Percentiles rank a stretch among this genome's conserved stretches.
These are phyloP conservation scores for Penicillium fimorum DNA, from an alignment of 495 filamentous ascomycete genomes.

Conservation along the genomic window DNA sequence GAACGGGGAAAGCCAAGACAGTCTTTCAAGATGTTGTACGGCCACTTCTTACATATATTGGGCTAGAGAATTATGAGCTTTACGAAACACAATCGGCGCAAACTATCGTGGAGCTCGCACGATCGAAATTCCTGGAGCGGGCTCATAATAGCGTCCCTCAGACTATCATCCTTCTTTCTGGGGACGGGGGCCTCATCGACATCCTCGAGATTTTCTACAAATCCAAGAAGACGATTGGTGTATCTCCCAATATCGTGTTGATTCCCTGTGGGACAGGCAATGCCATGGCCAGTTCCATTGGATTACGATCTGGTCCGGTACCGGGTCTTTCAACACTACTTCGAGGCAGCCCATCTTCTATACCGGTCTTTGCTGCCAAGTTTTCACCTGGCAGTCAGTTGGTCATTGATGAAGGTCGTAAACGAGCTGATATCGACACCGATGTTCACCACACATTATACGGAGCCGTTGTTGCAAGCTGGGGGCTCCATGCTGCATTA, in stretches of 20 bases:
- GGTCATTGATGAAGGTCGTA: slow-evolving; percentile 39
- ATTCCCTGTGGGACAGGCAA: slow-evolving; percentile 86
- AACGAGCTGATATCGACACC: slow-evolving; percentile 20
- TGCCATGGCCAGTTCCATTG: slow-evolving; percentile 72
- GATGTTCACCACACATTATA: slow-evolving; percentile 44
- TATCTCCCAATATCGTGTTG: slow-evolving; percentile 57
- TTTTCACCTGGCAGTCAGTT: slow-evolving; percentile 65
- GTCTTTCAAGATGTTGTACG: slow-evolving; percentile 58
- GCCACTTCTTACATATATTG: slow-evolving; percentile 53
- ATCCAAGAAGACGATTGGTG: slow-evolving; percentile 9
- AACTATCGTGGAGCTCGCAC: slow-evolving; percentile 62
- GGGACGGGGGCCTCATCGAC: slow-evolving; percentile 82
- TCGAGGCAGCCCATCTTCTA: slow-evolving; percentile 47
- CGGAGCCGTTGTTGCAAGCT: slow-evolving; percentile 82
- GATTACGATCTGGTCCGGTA: slow-evolving; percentile 30
- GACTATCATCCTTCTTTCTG: slow-evolving; percentile 74
- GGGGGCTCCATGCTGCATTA: slow-evolving; percentile 82
- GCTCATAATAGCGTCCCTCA: slow-evolving; percentile 49
- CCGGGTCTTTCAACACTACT: slow-evolving; percentile 41
- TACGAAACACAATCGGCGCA: slow-evolving; percentile 56
- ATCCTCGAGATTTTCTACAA: slow-evolving; percentile 63
- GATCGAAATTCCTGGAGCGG: slow-evolving; percentile 41
- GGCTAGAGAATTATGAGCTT: slow-evolving; percentile 43
- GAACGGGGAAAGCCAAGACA: slow-evolving; percentile 56
- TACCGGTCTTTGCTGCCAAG: slow-evolving; percentile 52